A percentile compares a stretch with the other conserved stretches of the same genome.
These are phyloP conservation scores for Daldinia concentrica DNA, from an alignment of 495 filamentous ascomycete species.

Conservation along the genomic window DNA sequence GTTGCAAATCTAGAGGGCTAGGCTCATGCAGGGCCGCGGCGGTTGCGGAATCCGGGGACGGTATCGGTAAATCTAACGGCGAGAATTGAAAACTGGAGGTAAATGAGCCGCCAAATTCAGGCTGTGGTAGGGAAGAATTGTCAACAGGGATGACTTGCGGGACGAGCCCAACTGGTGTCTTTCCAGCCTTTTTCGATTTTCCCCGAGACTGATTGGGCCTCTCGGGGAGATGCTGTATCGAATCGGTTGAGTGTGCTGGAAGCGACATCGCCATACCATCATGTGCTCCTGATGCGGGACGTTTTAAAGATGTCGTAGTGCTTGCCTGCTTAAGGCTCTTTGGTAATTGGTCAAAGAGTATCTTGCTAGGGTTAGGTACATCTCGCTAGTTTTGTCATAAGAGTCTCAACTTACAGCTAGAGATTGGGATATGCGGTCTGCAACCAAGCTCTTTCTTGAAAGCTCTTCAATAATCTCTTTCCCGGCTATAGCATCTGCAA, in stretches of 20 bases:
- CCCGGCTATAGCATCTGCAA: constrained; percentile 85
- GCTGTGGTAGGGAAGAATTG: constrained; percentile 41
- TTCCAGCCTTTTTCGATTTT: constrained; percentile 43
- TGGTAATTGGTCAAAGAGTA: constrained; percentile 83
- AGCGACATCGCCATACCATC: constrained; percentile 30
- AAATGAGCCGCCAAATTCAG: constrained; percentile 36
- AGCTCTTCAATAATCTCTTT: constrained; percentile 80
- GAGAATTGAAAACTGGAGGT: constrained; percentile 40
- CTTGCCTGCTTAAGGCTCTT: constrained; percentile 65
- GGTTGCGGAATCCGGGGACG: constrained; percentile 46
- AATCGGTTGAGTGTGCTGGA: constrained; percentile 18
- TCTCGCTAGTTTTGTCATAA: neutral
- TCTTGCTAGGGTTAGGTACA: constrained; percentile 52
- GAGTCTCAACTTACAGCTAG: constrained; percentile 65
- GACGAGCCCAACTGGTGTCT: constrained; percentile 31
- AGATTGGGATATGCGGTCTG: constrained; percentile 80
- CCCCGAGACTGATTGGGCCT: constrained; percentile 45
- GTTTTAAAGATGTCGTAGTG: constrained; percentile 62
- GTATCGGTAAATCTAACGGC: constrained; percentile 38
- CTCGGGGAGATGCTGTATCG: constrained; percentile 48
- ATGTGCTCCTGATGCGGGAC: constrained; percentile 61
- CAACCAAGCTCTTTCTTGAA: constrained; percentile 85
- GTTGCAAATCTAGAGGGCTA: constrained; percentile 47
- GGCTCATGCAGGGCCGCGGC: constrained; percentile 41
- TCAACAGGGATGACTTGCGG: constrained; percentile 50